Evolutionary conservation across 2,329 filamentous ascomycete genomes (phyloP).

Genomic region (Colletotrichum zoysiae): DNA sequence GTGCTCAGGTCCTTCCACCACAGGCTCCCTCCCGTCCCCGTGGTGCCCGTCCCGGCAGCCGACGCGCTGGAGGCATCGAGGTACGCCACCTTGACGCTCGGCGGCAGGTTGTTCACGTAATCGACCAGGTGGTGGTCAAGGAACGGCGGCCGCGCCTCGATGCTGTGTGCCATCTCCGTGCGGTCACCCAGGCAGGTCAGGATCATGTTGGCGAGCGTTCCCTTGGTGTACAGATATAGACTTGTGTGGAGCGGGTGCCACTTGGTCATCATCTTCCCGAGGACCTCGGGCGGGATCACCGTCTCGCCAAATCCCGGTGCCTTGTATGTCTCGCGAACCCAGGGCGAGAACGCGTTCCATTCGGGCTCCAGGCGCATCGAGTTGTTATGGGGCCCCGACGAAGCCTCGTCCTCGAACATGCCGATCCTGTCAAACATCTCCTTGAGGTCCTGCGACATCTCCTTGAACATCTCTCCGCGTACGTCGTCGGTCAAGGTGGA

Average conservation of each 20-base stretch:
- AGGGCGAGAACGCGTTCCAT: conserved; percentile 36
- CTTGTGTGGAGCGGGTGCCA: conserved; percentile 50
- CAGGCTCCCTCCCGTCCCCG: conserved; percentile 52
- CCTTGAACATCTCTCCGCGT: conserved; percentile 26
- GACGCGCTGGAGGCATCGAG: conserved; percentile 5
- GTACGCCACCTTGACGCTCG: conserved; percentile 47
- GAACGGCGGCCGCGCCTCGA: conserved; percentile 53
- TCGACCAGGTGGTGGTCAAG: conserved; percentile 51
- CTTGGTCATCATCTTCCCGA: conserved; percentile 44
- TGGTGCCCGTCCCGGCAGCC: neutral
- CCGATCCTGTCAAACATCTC: conserved; percentile 36
- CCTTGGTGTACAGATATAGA: conserved; percentile 47
- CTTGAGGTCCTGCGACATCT: conserved; percentile 32
- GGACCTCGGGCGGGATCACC: conserved; percentile 41
- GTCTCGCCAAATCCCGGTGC: conserved; percentile 33
- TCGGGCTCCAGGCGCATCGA: conserved; percentile 29
- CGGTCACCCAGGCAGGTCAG: conserved; percentile 51
- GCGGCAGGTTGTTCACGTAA: conserved; percentile 49
- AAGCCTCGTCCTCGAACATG: conserved; percentile 38
- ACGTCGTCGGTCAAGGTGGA: conserved; percentile 37
- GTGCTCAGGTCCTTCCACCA: conserved; percentile 48
- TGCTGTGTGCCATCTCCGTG: conserved; percentile 53
- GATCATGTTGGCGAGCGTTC: conserved; percentile 46
- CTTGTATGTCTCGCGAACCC: conserved; percentile 43
- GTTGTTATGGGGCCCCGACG: conserved; percentile 8